Conservation (phyloP, 148 eudicot genomes). For the Vaccinium darrowii region DNA sequence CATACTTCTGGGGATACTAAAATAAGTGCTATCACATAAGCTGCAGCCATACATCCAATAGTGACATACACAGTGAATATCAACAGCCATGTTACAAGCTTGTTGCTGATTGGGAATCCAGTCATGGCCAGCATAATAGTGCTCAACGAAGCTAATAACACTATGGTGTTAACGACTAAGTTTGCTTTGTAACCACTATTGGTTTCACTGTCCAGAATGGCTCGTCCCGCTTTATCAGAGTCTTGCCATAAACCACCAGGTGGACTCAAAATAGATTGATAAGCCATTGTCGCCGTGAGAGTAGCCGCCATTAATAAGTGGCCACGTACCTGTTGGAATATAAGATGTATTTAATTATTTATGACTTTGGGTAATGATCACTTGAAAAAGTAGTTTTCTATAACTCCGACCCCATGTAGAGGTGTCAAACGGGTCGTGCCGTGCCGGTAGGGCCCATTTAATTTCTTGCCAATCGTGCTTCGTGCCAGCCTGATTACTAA, state of each 20-base stretch:
- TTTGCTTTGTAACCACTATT: no score
- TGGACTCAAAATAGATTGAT: background rate
- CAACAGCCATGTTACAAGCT: background rate
- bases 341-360: background rate
- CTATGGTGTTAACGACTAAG: background rate
- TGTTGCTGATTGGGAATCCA: background rate
- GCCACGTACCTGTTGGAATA: background rate
- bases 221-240: no score
- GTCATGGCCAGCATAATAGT: slow-evolving; percentile 3
- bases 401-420: no score
- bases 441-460: no score
- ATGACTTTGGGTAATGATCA: no score
- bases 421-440: no score
- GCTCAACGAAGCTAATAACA: background rate
- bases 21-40: background rate
- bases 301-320: background rate
- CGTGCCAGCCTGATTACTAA: no score
- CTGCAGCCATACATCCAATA: background rate
- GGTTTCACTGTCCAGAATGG: no score
- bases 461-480: no score
- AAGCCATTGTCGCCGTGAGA: background rate
- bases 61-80: background rate
- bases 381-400: no score
- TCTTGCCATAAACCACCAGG: slow-evolving; percentile 14
- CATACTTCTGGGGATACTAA: background rate